Percentiles rank a stretch among this genome's conserved stretches.
Conservation (phyloP, 1,284 basidiomycete species). For the Trametes versicolor region DNA sequence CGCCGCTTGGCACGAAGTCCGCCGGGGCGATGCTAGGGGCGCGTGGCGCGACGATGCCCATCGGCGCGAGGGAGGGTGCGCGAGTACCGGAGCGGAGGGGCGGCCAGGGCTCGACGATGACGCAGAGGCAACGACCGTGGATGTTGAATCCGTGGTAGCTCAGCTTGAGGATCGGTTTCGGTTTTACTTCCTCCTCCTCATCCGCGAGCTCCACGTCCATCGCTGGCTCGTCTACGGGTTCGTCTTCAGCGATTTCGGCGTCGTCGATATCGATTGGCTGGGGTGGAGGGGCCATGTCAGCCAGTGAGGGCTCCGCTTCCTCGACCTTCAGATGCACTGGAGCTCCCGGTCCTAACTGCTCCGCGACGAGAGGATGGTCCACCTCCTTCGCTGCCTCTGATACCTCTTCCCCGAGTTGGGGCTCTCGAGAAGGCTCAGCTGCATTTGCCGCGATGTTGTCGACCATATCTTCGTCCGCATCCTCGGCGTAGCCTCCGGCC, state of each 20-base stretch:
- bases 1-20: constrained; percentile 42
- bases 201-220: constrained; percentile 43
- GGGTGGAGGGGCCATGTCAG: constrained; percentile 3
- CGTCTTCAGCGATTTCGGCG: constrained; percentile 1
- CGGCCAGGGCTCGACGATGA: constrained; percentile 83
- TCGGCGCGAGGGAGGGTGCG: constrained; percentile 47
- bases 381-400: constrained; percentile 20
- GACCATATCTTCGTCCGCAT: constrained; percentile 32
- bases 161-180: constrained; percentile 72
- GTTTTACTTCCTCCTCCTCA: constrained; percentile 73
- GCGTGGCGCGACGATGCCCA: constrained; percentile 39
- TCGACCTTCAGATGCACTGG: constrained; percentile 32
- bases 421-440: constrained; percentile 2
- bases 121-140: constrained; percentile 74
- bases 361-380: constrained; percentile 27
- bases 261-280: not conserved
- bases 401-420: not conserved
- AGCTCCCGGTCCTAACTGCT: constrained; percentile 22
- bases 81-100: constrained; percentile 53
- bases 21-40: constrained; percentile 49
- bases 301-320: constrained; percentile 34
- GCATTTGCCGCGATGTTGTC: not conserved
- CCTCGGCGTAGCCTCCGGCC: constrained; percentile 40
- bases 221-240: constrained; percentile 1
- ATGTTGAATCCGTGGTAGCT: constrained; percentile 74